These are phyloP conservation scores for Theileria luwenshuni DNA, from an alignment of 169 alveolate genomes.

Conservation along the genomic window DNA sequence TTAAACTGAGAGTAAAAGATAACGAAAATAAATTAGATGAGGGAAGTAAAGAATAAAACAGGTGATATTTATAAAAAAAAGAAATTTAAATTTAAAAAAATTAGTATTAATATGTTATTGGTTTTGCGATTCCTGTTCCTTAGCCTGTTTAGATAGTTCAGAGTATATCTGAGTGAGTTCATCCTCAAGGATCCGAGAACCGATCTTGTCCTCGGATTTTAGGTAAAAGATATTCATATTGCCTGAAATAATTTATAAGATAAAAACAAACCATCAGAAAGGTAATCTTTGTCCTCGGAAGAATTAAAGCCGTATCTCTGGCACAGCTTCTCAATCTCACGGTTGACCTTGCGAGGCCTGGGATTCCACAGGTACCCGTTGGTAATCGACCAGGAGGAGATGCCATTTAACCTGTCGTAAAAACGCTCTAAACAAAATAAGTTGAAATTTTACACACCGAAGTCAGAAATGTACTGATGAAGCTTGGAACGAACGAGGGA, in stretches of 20 bases:
- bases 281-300: conserved; percentile 10
- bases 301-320: conserved; percentile 43
- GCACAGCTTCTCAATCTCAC: conserved; percentile 43
- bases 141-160: neutral
- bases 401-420: conserved; percentile 56
- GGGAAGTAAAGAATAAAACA: too few relatives aligned
- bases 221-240: conserved; percentile 45
- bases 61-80: too few relatives aligned
- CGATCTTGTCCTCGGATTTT: conserved; percentile 49
- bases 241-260: neutral
- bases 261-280: conserved; percentile 41
- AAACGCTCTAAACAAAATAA: conserved; percentile 28
- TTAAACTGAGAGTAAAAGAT: too few relatives aligned
- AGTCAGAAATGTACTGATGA: conserved; percentile 52
- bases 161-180: conserved; percentile 5
- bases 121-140: neutral
- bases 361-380: conserved; percentile 68
- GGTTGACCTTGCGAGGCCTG: conserved; percentile 33
- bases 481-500: conserved; percentile 44
- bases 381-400: conserved; percentile 47
- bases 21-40: too few relatives aligned
- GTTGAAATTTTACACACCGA: conserved; percentile 24
- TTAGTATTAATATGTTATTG: neutral
- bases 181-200: conserved; percentile 35
- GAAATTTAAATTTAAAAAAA: too few relatives aligned